phyloP scores from a whole-genome alignment of 768 basidiomycete genomes.

The Pleurotus ostreatus region DNA sequence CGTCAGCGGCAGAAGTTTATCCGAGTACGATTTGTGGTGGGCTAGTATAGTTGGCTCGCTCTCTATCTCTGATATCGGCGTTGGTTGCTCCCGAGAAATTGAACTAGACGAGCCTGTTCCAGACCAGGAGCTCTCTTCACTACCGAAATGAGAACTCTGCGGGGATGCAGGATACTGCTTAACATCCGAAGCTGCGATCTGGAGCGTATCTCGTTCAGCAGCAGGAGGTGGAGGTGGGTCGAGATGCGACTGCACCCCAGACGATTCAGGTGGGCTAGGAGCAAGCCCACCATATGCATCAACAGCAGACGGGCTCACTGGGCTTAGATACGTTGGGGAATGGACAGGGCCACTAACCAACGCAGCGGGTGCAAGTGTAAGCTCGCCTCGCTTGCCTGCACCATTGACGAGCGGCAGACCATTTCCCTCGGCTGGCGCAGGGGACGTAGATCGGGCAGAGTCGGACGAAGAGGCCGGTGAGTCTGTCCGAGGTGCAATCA shows the following conservation, averaged over 20 bases:
- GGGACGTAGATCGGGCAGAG: neutral
- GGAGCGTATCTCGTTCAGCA: neutral
- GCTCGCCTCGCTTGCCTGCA: slow-evolving; percentile 6
- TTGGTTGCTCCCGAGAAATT: slow-evolving; percentile 34
- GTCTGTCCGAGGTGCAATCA: slow-evolving; percentile 13
- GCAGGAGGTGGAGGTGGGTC: neutral
- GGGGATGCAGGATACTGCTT: slow-evolving; percentile 38
- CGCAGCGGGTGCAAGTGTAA: neutral
- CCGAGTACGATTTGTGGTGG: neutral
- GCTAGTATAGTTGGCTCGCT: neutral
- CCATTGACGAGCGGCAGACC: slow-evolving; percentile 9
- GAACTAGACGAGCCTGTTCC: slow-evolving; percentile 38
- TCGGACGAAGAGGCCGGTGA: neutral
- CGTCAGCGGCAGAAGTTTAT: slow-evolving; percentile 21
- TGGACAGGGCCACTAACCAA: neutral
- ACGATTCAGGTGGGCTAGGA: slow-evolving; percentile 1
- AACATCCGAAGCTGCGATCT: slow-evolving; percentile 9
- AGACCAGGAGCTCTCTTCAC: slow-evolving; percentile 33
- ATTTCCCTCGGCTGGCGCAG: slow-evolving; percentile 13
- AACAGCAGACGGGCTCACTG: neutral
- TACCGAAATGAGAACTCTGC: slow-evolving; percentile 43
- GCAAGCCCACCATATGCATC: slow-evolving; percentile 6
- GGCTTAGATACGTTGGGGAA: neutral
- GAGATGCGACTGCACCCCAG: neutral
- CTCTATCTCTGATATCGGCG: slow-evolving; percentile 31